These are phyloP conservation scores for Mucor sp. DNA, from an alignment of 371 early-diverging fungal genomes.

Conservation along the genomic window DNA sequence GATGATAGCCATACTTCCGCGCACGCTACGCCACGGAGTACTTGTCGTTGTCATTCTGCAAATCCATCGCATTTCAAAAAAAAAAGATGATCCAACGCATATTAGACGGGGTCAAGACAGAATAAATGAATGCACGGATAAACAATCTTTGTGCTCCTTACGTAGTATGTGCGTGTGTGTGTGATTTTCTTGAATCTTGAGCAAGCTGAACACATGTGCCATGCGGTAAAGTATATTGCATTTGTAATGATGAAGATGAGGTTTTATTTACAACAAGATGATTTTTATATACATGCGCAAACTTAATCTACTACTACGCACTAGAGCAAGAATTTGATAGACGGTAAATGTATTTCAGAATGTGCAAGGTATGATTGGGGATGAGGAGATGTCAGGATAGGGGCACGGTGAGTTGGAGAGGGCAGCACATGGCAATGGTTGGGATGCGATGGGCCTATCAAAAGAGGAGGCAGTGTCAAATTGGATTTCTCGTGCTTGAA, in stretches of 20 bases:
- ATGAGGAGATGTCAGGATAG: conserved; percentile 1
- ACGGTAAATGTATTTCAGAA: conserved; percentile 11
- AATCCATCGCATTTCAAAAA: background rate
- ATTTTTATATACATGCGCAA: background rate
- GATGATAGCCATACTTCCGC: background rate
- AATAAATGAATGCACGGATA: background rate
- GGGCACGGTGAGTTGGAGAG: background rate
- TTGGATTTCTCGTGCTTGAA: background rate
- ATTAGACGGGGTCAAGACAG: background rate
- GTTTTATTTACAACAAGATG: conserved; percentile 4
- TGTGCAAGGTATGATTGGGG: background rate
- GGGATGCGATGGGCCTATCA: background rate
- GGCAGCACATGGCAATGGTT: background rate
- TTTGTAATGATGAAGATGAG: background rate
- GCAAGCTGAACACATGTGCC: background rate
- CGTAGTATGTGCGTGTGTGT: background rate
- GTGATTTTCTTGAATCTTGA: background rate
- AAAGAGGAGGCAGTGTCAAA: conserved; percentile 18
- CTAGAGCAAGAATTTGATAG: conserved; percentile 16
- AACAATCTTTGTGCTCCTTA: background rate
- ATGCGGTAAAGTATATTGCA: background rate
- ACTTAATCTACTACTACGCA: conserved; percentile 1
- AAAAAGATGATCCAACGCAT: background rate
- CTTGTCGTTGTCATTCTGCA: background rate
- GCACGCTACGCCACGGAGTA: background rate